These are phyloP conservation scores for Lotus japonicus DNA, from an alignment of 306 rosid species.

Conservation along the genomic window DNA sequence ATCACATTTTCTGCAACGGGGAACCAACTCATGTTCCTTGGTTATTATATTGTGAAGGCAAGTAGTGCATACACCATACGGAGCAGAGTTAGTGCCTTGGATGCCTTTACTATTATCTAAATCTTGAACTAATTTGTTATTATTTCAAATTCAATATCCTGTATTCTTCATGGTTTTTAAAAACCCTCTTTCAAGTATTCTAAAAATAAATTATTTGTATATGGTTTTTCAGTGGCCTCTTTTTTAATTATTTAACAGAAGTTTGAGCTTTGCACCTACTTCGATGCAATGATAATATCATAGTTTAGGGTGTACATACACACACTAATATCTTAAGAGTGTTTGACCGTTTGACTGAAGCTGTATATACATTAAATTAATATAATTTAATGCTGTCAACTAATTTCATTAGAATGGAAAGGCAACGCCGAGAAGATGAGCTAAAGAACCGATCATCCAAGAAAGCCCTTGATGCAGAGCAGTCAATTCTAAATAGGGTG, in stretches of 20 bases:
- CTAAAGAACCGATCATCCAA: slow-evolving; percentile 47
- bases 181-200: background rate
- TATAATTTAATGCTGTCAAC: slow-evolving; percentile 6
- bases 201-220: background rate
- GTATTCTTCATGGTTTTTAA: background rate
- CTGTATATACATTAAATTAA: slow-evolving; percentile 12
- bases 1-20: slow-evolving; percentile 3
- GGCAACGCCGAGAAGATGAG: slow-evolving; percentile 60
- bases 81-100: background rate
- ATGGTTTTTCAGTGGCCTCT: slow-evolving; percentile 5
- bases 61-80: slow-evolving; percentile 1
- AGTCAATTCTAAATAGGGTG: slow-evolving; percentile 47
- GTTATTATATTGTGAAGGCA: slow-evolving; percentile 1
- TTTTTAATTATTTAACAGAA: background rate
- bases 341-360: background rate
- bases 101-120: background rate
- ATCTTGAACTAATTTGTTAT: background rate
- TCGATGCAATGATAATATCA: background rate
- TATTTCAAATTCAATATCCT: slow-evolving; percentile 4
- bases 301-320: background rate
- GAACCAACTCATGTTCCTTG: background rate
- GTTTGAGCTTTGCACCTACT: background rate
- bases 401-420: slow-evolving; percentile 47
- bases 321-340: background rate
- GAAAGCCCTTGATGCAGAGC: slow-evolving; percentile 40